Base-by-base conservation (phyloP, 2,329 filamentous ascomycete species). In the Coleophoma crateriformis region DNA sequence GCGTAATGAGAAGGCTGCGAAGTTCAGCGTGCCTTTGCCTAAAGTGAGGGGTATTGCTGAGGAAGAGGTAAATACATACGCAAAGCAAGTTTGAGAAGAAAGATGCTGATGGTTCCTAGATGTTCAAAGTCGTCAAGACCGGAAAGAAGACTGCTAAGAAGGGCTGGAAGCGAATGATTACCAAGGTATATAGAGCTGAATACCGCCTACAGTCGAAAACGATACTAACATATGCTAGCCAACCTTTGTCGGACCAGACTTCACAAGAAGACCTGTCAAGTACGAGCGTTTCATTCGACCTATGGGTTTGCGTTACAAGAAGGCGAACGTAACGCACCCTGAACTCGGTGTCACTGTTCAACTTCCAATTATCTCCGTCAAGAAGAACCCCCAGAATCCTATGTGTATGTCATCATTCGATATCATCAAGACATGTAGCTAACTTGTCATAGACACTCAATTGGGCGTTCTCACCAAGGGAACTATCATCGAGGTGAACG, bases 11-110 rank as follows among this genome's bases (percentile, higher is more conserved):
- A 96, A 96, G 79, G 90, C 91, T 7, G 94, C 94, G 46, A 88
- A 92, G 66, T 97, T 96, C 68, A 81, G 80, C 33, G 94, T 97
- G 37, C 94, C 94, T 2, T 70, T 99, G 64, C 94, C 94, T 34
- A 96, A 96, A 73, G 94, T 97, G 41, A 82, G 88, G 63, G 92
- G 90, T 56, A 96, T 97, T 61, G 84, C 82, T 58, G 92, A 97
- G 74, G 90, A 95, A 77, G 92, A 96, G 75, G 27, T 27, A 27
- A 27, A 27, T 2, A 27, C 6, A 27, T 27, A 27, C 8, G 27
- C 7, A 27, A 27, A 27, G 27, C 27, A 27, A 27, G 8, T 27
- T 27, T 7, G 8, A 27, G 27, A 10, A 7, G 27, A 27, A 27
- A 7, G 27, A 27, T 7, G 27, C 27, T 27, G 8, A 27, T 27